Base-by-base conservation (phyloP, 2,329 filamentous ascomycete species). In the Colletotrichum cordylinicola region DNA sequence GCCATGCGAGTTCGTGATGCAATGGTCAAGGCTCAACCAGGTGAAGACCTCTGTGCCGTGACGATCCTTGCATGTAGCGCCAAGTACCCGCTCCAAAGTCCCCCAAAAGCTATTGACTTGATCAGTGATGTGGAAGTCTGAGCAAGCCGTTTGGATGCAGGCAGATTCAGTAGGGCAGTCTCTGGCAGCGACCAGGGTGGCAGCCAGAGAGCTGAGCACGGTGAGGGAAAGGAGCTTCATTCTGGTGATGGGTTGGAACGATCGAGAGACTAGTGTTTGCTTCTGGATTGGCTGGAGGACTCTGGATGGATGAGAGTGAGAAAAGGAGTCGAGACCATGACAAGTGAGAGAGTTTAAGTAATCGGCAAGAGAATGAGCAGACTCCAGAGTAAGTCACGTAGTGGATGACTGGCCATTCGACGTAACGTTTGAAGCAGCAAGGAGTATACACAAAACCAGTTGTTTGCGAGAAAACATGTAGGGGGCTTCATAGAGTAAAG, bases 401-500 rank as follows among this genome's bases (percentile, higher is more conserved):
- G 37, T 2, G 37, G 13, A 37, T 43, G 39, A n/a, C 2, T n/a
- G 9, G n/a, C 43, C 43, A 4, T 21, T 52, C 43, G 2, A 13
- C 6, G 12, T 24, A 52, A 52, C 12, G 12, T 52, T 21, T 52
- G n/a, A 52, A 52, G n/a, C 43, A 52, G 43, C 2, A 8, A 52
- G 43, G 43, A 0, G 43, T 0, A 52, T 0, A 13, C 0, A 52
- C 0, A 52, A 21, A 52, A 24, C 6, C 0, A 0, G 2, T 0
- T 13, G 0, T 4, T 52, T 8, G 8, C n/a, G n/a, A 52, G n/a
- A 24, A 52, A 13, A n/a, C 0, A 52, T 52, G 43, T 4, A 13
- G 43, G 43, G 43, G 2, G 43, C 10, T 10, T 13, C 0, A 0
- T 21, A 21, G n/a, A 2, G 43, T 0, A 52, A 1, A 52, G n/a